phyloP scores from a whole-genome alignment of 2,329 filamentous ascomycete genomes.

The Beauveria australis region DNA sequence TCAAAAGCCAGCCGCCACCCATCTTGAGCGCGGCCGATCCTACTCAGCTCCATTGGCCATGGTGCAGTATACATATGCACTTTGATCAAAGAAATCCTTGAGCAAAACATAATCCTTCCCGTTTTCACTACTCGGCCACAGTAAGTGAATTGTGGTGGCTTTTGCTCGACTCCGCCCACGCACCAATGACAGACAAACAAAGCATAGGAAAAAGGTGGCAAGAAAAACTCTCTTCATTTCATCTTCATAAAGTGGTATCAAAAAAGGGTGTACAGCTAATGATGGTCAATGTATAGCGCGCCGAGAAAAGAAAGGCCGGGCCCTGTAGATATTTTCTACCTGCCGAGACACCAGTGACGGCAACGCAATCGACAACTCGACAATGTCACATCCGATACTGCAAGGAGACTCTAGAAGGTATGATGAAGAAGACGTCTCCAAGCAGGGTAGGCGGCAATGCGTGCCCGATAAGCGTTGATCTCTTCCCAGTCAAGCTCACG shows the following conservation, averaged over 20 bases:
- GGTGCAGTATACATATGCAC: background rate
- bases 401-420: conserved; percentile 22
- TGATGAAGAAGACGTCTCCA: conserved; percentile 32
- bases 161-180: background rate
- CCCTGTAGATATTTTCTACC: background rate
- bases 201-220: background rate
- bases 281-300: background rate
- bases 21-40: no score
- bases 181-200: background rate
- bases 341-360: background rate
- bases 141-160: background rate
- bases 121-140: background rate
- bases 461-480: conserved; percentile 45
- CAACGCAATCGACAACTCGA: background rate
- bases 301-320: background rate
- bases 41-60: no score
- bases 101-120: background rate
- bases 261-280: conserved; percentile 7
- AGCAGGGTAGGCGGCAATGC: conserved; percentile 38
- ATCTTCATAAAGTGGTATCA: conserved; percentile 7
- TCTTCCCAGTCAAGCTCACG: conserved; percentile 56
- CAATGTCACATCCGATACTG: background rate
- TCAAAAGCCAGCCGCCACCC: background rate
- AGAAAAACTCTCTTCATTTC: background rate
- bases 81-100: background rate